phyloP scores from a whole-genome alignment of 2,329 filamentous ascomycete species.

The Thelonectria discophora region DNA sequence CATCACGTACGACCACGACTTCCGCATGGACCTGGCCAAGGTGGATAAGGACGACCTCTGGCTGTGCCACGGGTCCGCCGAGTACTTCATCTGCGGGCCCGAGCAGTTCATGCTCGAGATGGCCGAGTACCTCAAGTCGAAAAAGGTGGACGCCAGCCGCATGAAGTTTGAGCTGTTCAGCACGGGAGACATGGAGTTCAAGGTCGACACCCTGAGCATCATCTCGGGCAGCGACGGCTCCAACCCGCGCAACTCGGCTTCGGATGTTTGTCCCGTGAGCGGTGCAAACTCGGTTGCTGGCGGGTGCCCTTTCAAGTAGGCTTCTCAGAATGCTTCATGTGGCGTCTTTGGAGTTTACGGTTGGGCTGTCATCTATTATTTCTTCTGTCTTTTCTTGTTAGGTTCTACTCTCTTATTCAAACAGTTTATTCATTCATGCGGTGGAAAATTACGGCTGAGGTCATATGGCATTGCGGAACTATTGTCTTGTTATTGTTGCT shows the following conservation, averaged over 20 bases:
- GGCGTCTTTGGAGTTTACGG: conserved; percentile 16
- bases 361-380: conserved; percentile 4
- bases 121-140: conserved; percentile 52
- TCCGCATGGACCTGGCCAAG: conserved; percentile 55
- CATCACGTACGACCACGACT: conserved; percentile 55
- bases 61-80: conserved; percentile 55
- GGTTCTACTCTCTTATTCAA: background rate
- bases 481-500: conserved; percentile 9
- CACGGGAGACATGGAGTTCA: conserved; percentile 54
- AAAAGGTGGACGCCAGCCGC: conserved; percentile 50
- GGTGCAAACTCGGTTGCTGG: conserved; percentile 25
- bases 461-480: conserved; percentile 20
- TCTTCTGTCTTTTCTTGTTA: conserved; percentile 1
- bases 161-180: conserved; percentile 60
- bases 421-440: conserved; percentile 11
- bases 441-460: conserved; percentile 20
- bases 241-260: conserved; percentile 23
- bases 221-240: conserved; percentile 32
- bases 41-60: conserved; percentile 56
- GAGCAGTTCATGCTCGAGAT: conserved; percentile 65
- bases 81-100: conserved; percentile 65
- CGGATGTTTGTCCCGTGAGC: conserved; percentile 21
- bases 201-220: conserved; percentile 45
- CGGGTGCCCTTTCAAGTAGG: conserved; percentile 24
- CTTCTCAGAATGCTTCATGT: background rate